These are phyloP conservation scores for Calonectria honghensis DNA, from an alignment of 2,329 filamentous ascomycete species.

Conservation along the genomic window DNA sequence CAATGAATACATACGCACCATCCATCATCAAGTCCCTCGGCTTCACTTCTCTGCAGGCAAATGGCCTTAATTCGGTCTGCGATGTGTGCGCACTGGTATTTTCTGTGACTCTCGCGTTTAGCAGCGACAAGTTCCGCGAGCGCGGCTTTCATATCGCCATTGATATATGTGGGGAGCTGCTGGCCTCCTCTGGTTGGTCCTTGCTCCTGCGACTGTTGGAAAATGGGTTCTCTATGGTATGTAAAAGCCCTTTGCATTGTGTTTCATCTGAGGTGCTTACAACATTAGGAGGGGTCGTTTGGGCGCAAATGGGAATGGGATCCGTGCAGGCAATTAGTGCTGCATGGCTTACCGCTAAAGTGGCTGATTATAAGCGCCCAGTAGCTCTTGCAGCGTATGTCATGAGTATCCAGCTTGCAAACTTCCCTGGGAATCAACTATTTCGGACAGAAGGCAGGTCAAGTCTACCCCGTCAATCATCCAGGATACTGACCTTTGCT, in stretches of 20 bases:
- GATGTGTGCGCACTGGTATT: constrained; percentile 54
- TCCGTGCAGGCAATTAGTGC: constrained; percentile 57
- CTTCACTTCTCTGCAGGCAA: constrained; percentile 54
- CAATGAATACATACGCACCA: constrained; percentile 56
- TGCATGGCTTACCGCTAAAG: constrained; percentile 56
- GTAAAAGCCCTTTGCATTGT: neutral
- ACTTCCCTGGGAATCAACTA: constrained; percentile 56
- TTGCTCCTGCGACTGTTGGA: constrained; percentile 49
- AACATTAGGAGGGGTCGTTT: constrained; percentile 53
- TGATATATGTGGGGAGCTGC: constrained; percentile 53
- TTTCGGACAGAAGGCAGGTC: constrained; percentile 53
- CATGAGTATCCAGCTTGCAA: constrained; percentile 58
- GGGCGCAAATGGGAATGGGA: constrained; percentile 59
- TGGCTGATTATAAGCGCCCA: constrained; percentile 56
- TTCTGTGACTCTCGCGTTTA: constrained; percentile 53
- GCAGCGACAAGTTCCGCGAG: constrained; percentile 55
- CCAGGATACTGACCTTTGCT: too few species aligned
- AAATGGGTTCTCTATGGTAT: constrained; percentile 55
- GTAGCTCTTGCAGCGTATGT: constrained; percentile 57
- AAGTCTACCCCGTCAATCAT: too few species aligned
- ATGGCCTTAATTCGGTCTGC: constrained; percentile 56
- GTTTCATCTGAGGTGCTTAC: neutral
- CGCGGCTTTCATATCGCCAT: constrained; percentile 55
- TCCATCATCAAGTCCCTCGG: constrained; percentile 57
- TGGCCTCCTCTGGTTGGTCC: constrained; percentile 54